A percentile compares a stretch with the other conserved stretches of the same genome.
Conservation (phyloP, 129 eudicot species). For the Lactuca sativa region DNA sequence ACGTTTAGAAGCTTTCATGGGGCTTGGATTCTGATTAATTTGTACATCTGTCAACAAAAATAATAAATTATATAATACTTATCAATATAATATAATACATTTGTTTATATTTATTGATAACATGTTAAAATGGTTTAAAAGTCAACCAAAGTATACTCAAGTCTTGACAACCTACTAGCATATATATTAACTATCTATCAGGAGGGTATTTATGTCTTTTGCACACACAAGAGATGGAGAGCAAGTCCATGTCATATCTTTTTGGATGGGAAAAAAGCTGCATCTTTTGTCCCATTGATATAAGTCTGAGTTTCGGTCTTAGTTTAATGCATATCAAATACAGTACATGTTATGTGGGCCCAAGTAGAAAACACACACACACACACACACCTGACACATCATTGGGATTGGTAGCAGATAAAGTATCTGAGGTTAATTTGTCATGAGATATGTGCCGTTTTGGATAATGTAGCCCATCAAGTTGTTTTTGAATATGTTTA, state of each 20-base stretch:
- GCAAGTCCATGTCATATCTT: no score
- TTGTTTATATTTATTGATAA: no score
- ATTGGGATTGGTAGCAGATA: slow-evolving; percentile 29
- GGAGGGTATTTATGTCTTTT: no score
- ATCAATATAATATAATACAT: no score
- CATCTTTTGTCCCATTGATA: no score
- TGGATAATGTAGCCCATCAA: slow-evolving; percentile 44
- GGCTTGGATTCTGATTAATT: slow-evolving; percentile 38
- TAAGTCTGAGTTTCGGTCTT: no score
- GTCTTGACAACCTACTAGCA: no score
- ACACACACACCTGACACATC: slow-evolving; percentile 49
- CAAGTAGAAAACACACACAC: background rate
- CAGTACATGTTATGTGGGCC: background rate
- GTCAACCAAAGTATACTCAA: no score
- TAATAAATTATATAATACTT: background rate
- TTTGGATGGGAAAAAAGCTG: no score
- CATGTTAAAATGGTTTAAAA: no score
- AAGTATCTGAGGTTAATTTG: slow-evolving; percentile 32
- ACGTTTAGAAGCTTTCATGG: slow-evolving; percentile 53
- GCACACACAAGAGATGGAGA: no score
- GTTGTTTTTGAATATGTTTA: slow-evolving; percentile 46
- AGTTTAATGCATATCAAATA: background rate
- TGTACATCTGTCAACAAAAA: slow-evolving; percentile 44
- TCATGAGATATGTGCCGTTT: slow-evolving; percentile 45
- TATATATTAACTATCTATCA: no score